Base-by-base conservation (phyloP, 2,329 filamentous ascomycete genomes). In the Ophiocordyceps unilateralis region DNA sequence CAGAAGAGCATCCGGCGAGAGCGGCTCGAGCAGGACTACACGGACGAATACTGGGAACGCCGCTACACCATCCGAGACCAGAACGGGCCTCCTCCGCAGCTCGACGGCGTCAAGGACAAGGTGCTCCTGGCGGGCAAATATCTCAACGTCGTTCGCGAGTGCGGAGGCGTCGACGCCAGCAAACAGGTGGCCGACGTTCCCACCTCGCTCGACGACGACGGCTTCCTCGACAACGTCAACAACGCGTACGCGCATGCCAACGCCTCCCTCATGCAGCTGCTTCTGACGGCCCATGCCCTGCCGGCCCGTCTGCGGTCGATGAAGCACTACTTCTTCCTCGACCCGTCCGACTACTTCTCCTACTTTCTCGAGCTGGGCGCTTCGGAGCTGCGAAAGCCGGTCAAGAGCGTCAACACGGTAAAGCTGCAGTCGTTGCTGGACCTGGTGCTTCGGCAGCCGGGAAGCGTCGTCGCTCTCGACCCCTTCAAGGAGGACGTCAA, bases 241-340 rank as follows among this genome's bases (percentile, higher is more conserved):
- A 81, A 75, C 43, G 91, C 91, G 3, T 98, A 98, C 55, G 87
- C 89, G 1, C 83, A 95, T 57, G 91, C 91, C 43, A 98, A 98
- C 61, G 83, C 88, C 45, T 94, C 89, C 8, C 70, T 98, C 20
- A 79, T 98, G 63, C 82, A 87, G 46, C 72, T 98, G 0, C 77
- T 98, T 3, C 71, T 98, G 36, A 96, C 89, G 1, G 91, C 91
- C 7, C 91, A 98, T 57, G 84, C 84, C 12, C 73, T 98, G 5
- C 88, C 89, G 1, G 82, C 84, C 23, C 77, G 91, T 32, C 71
- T 98, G 44, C 78, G 82, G 39, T 96, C 89, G 14, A 69, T 98
- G 34, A 98, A 98, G 59, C 91, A 98, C 62, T 98, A 98, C 66
- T 98, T 96, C 68, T 98, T 98, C 69, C 78, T 98, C 48, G 89